A percentile compares a stretch with the other conserved stretches of the same genome.
These are phyloP conservation scores for Cercospora beticola DNA, from an alignment of 2,329 filamentous ascomycete genomes.

Conservation along the genomic window DNA sequence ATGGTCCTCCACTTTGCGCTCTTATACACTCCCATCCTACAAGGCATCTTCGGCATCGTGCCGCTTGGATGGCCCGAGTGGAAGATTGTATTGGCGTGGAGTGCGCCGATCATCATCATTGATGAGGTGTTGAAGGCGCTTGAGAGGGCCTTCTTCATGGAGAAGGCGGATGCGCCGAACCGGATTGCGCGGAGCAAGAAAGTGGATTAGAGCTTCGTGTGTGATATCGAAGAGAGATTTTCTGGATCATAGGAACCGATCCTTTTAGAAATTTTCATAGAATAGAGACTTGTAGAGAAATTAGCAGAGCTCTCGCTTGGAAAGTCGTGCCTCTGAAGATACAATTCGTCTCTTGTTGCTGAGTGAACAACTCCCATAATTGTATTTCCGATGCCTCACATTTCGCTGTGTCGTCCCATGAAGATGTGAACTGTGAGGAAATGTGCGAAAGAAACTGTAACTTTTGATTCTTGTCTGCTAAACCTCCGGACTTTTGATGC, in stretches of 20 bases:
- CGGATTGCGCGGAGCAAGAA: conserved; percentile 22
- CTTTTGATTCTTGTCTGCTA: not conserved
- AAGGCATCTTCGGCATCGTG: conserved; percentile 84
- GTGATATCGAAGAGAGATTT: not conserved
- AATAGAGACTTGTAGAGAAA: not conserved
- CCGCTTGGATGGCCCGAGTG: conserved; percentile 84
- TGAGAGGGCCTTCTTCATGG: conserved; percentile 54
- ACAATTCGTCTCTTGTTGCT: not conserved
- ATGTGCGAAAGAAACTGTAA: not conserved
- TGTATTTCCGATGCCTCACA: not conserved
- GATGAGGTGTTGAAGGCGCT: conserved; percentile 80
- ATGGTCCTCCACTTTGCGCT: conserved; percentile 95
- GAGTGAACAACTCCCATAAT: not conserved
- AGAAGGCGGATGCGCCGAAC: conserved; percentile 24
- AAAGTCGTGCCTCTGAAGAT: not conserved
- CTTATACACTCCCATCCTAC: conserved; percentile 86
- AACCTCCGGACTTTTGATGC: not conserved
- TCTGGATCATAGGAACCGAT: not conserved
- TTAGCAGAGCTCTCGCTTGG: not conserved
- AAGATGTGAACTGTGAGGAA: not conserved
- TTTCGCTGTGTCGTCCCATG: not conserved
- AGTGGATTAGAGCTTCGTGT: conserved; percentile 18
- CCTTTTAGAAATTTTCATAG: not conserved
- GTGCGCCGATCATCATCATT: conserved; percentile 88
- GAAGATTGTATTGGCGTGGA: conserved; percentile 86